phyloP scores from a whole-genome alignment of 2,329 filamentous ascomycete species.

The Aspergillus latus region DNA sequence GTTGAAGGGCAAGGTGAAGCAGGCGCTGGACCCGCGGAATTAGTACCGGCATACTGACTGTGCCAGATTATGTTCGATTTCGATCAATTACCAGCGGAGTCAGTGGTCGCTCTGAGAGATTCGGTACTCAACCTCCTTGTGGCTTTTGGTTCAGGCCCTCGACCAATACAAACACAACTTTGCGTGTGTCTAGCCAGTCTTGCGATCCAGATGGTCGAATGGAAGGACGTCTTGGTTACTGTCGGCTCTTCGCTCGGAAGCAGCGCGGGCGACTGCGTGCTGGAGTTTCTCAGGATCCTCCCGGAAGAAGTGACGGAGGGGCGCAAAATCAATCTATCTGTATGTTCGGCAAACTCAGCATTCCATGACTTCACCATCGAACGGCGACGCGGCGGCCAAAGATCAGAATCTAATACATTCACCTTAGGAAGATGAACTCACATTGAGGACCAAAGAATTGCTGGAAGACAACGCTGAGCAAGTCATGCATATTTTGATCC shows the following conservation, averaged over 20 bases:
- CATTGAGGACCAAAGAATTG: constrained; percentile 79
- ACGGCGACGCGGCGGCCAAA: constrained; percentile 22
- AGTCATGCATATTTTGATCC: constrained; percentile 81
- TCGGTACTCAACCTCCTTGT: constrained; percentile 81
- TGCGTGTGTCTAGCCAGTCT: constrained; percentile 93
- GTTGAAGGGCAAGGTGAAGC: constrained; percentile 88
- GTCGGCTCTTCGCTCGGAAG: constrained; percentile 72
- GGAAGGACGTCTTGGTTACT: constrained; percentile 86
- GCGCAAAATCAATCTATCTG: constrained; percentile 98
- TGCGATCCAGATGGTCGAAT: constrained; percentile 92
- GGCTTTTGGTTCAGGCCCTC: constrained; percentile 76
- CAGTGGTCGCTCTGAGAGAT: constrained; percentile 74
- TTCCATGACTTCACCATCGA: constrained; percentile 42
- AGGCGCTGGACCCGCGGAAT: constrained; percentile 5
- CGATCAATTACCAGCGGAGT: constrained; percentile 75
- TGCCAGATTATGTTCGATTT: constrained; percentile 92
- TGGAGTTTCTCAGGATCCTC: constrained; percentile 95
- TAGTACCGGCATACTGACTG: constrained; percentile 25
- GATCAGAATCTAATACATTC: constrained; percentile 51
- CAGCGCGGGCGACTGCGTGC: constrained; percentile 77
- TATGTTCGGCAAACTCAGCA: constrained; percentile 66
- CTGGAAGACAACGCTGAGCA: constrained; percentile 86
- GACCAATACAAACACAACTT: constrained; percentile 82
- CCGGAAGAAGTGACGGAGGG: constrained; percentile 99
- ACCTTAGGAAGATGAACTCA: constrained; percentile 89